Conservation (phyloP, 495 filamentous ascomycete species). For the Astrothelium macrocarpum region DNA sequence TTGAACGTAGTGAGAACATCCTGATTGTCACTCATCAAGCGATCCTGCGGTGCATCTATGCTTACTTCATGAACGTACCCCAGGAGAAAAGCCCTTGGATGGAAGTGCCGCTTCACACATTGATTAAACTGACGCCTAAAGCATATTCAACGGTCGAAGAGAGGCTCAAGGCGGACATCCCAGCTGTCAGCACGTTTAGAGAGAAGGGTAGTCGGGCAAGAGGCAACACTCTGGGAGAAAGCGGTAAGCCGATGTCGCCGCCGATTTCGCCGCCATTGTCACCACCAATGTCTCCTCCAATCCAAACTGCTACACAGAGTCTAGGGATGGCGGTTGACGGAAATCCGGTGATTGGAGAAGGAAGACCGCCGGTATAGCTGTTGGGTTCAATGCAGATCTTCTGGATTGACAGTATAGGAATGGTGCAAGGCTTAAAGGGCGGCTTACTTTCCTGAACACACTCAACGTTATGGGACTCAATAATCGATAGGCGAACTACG, state of each 20-base stretch:
- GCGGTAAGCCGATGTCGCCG: background rate
- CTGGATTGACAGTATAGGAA: background rate
- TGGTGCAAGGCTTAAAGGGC: background rate
- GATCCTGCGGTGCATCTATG: slow-evolving; percentile 91
- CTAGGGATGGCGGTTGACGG: background rate
- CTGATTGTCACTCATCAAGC: slow-evolving; percentile 98
- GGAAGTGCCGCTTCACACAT: slow-evolving; percentile 84
- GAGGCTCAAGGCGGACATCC: slow-evolving; percentile 77
- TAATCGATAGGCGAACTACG: background rate
- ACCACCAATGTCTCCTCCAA: too few species aligned
- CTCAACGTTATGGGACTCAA: background rate
- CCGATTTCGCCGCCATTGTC: too few species aligned
- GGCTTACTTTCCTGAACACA: background rate
- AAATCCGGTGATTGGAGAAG: background rate
- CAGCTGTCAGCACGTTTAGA: slow-evolving; percentile 88
- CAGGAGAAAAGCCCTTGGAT: slow-evolving; percentile 96
- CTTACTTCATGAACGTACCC: slow-evolving; percentile 94
- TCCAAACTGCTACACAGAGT: too few species aligned
- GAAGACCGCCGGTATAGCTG: background rate
- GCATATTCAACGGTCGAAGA: slow-evolving; percentile 91
- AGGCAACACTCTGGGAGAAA: background rate
- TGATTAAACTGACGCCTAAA: slow-evolving; percentile 90
- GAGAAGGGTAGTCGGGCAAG: slow-evolving; percentile 85
- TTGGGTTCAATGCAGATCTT: background rate
- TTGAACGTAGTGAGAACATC: slow-evolving; percentile 91